phyloP scores from a whole-genome alignment of 2,329 filamentous ascomycete genomes.

The Colletotrichum sp. region DNA sequence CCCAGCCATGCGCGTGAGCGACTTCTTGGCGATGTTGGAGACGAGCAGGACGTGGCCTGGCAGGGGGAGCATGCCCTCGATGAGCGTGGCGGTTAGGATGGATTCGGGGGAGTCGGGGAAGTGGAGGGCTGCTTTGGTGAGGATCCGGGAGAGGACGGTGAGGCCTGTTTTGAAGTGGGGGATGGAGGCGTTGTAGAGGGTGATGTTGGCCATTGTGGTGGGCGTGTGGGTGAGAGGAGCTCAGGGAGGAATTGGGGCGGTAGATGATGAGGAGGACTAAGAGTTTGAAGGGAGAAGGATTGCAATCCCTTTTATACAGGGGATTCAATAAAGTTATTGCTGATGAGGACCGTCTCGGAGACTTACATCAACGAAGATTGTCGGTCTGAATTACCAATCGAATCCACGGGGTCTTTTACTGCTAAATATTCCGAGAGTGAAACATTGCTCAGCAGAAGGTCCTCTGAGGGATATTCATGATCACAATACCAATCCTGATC shows the following conservation, averaged over 20 bases:
- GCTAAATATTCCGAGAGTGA: neutral
- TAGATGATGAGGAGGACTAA: neutral
- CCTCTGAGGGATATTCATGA: neutral
- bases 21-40: neutral
- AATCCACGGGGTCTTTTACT: neutral
- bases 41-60: neutral
- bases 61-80: neutral
- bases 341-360: neutral
- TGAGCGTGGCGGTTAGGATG: neutral
- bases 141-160: neutral
- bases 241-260: neutral
- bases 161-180: neutral
- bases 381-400: neutral
- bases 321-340: rapidly evolving
- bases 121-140: neutral
- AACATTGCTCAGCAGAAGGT: rapidly evolving
- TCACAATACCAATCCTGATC: neutral
- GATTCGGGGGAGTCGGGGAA: neutral
- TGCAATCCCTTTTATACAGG: neutral
- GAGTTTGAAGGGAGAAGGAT: neutral
- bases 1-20: neutral
- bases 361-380: neutral
- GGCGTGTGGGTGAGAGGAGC: neutral
- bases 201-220: neutral
- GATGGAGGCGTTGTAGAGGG: neutral